Percentiles rank a stretch among this genome's conserved stretches.
phyloP scores from a whole-genome alignment of 176 grass and related monocot genomes.

The Eleusine indica region DNA sequence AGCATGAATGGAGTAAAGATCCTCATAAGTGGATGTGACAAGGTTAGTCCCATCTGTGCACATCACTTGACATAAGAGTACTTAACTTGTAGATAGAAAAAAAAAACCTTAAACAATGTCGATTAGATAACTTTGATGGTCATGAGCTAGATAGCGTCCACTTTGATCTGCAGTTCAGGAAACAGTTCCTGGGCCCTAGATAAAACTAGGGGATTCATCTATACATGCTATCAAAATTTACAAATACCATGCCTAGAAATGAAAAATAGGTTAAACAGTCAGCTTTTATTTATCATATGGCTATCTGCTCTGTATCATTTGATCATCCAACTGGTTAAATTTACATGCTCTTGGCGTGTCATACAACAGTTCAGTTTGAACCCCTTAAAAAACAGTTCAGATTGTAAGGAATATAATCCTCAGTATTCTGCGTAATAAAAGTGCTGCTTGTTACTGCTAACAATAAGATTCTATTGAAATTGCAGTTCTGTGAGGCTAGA shows the following conservation, averaged over 20 bases:
- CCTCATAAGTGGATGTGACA: neutral
- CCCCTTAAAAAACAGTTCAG: neutral
- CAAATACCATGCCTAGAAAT: neutral
- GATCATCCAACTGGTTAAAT: neutral
- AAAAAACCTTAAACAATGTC: neutral
- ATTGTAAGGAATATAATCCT: neutral
- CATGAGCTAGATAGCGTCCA: slow-evolving; percentile 18
- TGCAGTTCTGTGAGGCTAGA: slow-evolving; percentile 4
- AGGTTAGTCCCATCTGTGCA: neutral
- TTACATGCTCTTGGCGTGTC: neutral
- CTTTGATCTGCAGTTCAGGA: neutral
- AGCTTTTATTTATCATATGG: neutral
- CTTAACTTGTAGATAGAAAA: neutral
- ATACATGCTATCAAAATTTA: neutral
- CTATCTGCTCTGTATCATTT: neutral
- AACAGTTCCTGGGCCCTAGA: neutral
- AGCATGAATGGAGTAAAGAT: neutral
- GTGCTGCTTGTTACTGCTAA: neutral
- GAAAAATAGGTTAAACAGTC: neutral
- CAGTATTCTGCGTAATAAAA: neutral
- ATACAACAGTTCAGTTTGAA: neutral
- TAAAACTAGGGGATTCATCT: too few species aligned
- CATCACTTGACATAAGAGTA: neutral
- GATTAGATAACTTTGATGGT: neutral
- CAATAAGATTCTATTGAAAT: neutral